Conservation (phyloP, 1,139 yeast genomes). For the Geotrichum aggregatum region DNA sequence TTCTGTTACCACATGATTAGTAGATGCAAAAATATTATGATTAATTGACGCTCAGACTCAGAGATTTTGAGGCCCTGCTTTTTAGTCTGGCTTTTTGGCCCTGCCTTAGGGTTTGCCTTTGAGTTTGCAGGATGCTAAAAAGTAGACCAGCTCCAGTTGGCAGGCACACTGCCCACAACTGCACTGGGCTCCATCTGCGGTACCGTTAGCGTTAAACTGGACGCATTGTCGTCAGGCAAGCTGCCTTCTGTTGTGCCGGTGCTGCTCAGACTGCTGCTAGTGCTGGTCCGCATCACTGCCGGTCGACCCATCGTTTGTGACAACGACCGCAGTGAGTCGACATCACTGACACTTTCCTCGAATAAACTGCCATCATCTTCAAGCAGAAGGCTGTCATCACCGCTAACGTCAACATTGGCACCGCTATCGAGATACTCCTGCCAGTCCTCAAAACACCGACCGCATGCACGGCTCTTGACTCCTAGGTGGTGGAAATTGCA, state of each 20-base stretch:
- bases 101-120: no score
- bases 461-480: conserved; percentile 73
- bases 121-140: conserved; percentile 35
- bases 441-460: conserved; percentile 65
- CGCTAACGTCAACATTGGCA: neutral
- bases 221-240: neutral
- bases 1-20: no score
- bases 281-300: neutral
- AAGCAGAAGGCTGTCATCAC: neutral
- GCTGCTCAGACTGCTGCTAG: neutral
- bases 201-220: neutral
- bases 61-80: no score
- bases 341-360: neutral
- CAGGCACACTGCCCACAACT: conserved; percentile 32
- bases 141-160: conserved; percentile 45
- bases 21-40: no score
- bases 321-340: neutral
- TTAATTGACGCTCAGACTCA: no score
- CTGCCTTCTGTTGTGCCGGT: neutral
- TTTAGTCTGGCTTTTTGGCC: no score
- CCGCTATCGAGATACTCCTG: conserved; percentile 32
- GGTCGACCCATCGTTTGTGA: neutral
- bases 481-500: conserved; percentile 73
- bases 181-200: neutral
- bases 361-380: neutral